Conservation (phyloP, 208 protist species). For the Kentomonas sorsogonicus region DNA sequence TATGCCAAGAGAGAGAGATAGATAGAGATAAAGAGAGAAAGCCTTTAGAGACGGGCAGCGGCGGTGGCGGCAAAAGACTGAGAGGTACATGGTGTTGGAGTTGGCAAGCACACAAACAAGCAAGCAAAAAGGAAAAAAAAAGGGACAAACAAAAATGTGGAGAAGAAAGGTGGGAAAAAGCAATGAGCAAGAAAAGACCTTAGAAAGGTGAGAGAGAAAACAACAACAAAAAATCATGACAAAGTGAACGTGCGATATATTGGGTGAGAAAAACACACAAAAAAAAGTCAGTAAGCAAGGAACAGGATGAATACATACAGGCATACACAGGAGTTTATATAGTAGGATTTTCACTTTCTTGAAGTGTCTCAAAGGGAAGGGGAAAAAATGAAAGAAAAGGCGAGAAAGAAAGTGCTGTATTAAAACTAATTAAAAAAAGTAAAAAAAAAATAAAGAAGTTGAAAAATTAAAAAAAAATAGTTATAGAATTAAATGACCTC, state of each 20-base stretch:
- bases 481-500: conserved; percentile 14
- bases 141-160: not conserved
- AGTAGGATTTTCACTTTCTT: not conserved
- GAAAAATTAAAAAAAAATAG: conserved; percentile 4
- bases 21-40: too few species aligned
- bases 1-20: too few species aligned
- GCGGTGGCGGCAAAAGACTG: too few species aligned
- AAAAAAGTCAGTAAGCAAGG: too few species aligned
- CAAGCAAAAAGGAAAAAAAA: conserved; percentile 5
- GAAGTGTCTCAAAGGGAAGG: not conserved
- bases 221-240: not conserved
- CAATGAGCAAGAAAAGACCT: too few species aligned
- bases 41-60: too few species aligned
- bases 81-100: too few species aligned
- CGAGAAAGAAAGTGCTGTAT: conserved; percentile 3
- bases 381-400: not conserved
- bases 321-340: not conserved
- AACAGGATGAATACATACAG: not conserved
- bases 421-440: not conserved
- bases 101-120: not conserved
- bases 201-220: not conserved
- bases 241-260: not conserved
- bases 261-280: too few species aligned
- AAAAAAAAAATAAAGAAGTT: not conserved
- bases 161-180: not conserved